Evolutionary conservation across 345 rosid species (phyloP), one percentile per base, ranked within the genome.

Genomic region (Citrus cavaleriei): DNA sequence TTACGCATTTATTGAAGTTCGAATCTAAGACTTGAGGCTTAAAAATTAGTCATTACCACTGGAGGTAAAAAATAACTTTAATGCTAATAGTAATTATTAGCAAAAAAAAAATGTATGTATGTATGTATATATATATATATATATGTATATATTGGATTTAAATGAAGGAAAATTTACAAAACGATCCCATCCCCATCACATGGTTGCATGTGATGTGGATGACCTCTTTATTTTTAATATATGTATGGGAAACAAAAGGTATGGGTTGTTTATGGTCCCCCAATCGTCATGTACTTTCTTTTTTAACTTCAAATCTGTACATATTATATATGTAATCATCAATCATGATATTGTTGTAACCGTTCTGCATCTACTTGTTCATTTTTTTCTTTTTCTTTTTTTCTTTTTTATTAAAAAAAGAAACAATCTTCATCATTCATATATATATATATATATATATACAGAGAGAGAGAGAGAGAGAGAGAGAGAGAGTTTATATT

Each of bases 221-320:
- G 82, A 78, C 84, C 79, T 73, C 70, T 30, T 64, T 57, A 16
- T 4, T 19, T 37, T 70, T 46, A 46, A 13, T 27, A 7, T 25
- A 68, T 63, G 75, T 25, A 68, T 63, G 75, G 73, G 79, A 79
- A 75, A 82, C 10, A 74, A 80, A 63, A 78, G 85, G 89, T 79
- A 81, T 88, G 91, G 91, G 89, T 80, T 70, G 86, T 83, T 86
- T 78, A 86, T 84, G 89, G 86, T 86, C 86, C 89, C 85, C 84
- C 89, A 73, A 86, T 76, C 77, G 1, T 66, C 21, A 22, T 75
- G 79, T 65, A 51, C 40, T 77, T 58, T 66, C 30, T 38, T 73
- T 73, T 73, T 65, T 78, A 83, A 72, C 81, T 37, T 63, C 62
- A 63, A 69, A 59, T 61, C 68, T 21, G 19, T 78, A 3, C 72